Evolutionary conservation across 164 flowering plant genomes (phyloP).

Genomic region (Echeveria elegans): DNA sequence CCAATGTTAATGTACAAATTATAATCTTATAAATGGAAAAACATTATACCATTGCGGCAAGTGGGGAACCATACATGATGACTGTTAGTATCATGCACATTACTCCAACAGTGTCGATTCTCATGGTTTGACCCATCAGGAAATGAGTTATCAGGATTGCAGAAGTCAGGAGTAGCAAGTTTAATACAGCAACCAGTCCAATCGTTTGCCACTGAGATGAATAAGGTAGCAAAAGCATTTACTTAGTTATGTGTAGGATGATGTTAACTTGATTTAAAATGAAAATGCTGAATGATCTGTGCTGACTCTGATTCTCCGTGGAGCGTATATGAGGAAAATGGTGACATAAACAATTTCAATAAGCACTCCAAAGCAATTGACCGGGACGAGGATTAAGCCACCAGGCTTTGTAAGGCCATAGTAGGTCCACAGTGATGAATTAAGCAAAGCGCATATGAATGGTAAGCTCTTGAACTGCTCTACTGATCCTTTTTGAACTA

Average conservation of each 20-base stretch:
- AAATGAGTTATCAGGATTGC: conserved; percentile 3
- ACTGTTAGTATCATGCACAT: neutral
- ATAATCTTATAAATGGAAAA: too few species aligned
- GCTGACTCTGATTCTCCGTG: neutral
- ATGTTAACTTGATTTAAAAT: neutral
- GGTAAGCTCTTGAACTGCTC: neutral
- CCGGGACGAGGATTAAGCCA: neutral
- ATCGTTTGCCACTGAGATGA: neutral
- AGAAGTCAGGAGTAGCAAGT: neutral
- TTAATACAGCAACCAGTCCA: neutral
- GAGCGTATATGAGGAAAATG: conserved; percentile 2
- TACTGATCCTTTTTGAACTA: neutral
- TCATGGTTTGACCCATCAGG: neutral
- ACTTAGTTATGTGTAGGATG: neutral
- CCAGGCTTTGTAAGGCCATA: conserved; percentile 4
- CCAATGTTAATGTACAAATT: too few species aligned
- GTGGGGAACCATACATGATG: conserved; percentile 1
- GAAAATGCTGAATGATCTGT: neutral
- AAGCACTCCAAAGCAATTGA: neutral
- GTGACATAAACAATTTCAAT: neutral
- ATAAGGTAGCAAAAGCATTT: too few species aligned
- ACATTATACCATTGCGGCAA: neutral
- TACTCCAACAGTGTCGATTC: neutral
- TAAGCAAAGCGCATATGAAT: neutral
- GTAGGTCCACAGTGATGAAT: neutral